These are phyloP conservation scores for Funneliformis geosporum DNA, from an alignment of 192 early-diverging fungal species.

Conservation along the genomic window DNA sequence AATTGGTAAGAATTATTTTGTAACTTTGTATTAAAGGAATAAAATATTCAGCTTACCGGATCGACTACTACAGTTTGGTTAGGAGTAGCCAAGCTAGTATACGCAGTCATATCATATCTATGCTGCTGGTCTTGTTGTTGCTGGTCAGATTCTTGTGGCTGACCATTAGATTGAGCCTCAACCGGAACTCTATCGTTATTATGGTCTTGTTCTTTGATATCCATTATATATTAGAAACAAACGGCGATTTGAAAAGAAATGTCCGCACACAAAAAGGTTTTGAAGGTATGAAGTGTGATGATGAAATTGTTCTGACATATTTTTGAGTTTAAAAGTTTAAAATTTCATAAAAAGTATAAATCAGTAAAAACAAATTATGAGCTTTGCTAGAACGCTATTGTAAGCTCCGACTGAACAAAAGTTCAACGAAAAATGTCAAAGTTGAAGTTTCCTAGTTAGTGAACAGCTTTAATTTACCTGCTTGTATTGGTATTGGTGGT, in stretches of 20 bases:
- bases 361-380: not conserved
- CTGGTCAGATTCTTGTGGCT: constrained; percentile 19
- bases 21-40: not conserved
- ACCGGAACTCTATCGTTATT: not conserved
- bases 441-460: constrained; percentile 15
- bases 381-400: not conserved
- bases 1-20: not conserved
- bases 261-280: not conserved
- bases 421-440: not conserved
- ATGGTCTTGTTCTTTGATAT: constrained; percentile 22
- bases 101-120: constrained; percentile 17
- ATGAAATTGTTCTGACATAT: not conserved
- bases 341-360: not conserved
- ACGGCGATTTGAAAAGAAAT: not conserved
- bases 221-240: constrained; percentile 4
- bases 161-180: constrained; percentile 12
- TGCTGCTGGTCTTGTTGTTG: constrained; percentile 32
- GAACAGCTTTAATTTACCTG: constrained; percentile 24
- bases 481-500: constrained; percentile 35
- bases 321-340: not conserved
- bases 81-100: not conserved
- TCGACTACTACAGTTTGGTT: constrained; percentile 24
- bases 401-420: constrained; percentile 17
- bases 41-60: constrained; percentile 23
- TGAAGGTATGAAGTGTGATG: not conserved